These are phyloP conservation scores for Coelastrella sp. DNA, from an alignment of 139 green algal genomes.

Conservation along the genomic window DNA sequence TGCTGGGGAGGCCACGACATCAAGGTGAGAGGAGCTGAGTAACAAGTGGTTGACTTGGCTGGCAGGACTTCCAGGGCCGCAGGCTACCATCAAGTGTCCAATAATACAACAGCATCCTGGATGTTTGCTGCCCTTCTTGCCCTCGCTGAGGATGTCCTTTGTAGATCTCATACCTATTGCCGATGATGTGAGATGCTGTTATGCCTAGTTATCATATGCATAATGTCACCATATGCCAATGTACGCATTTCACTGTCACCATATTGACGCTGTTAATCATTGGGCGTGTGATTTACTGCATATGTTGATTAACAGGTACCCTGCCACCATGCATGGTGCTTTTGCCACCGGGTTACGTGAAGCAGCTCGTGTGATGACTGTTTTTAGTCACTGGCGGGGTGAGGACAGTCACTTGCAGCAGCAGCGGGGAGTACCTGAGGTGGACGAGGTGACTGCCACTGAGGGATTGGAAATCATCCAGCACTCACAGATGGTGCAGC, in stretches of 20 bases:
- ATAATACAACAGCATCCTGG: too few species aligned
- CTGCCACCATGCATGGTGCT: constrained; percentile 98
- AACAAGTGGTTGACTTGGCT: neutral
- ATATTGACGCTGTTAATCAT: neutral
- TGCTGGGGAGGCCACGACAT: constrained; percentile 88
- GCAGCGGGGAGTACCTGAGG: neutral
- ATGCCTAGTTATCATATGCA: too few species aligned
- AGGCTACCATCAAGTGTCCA: neutral
- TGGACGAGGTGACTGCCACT: neutral
- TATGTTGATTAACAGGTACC: constrained; percentile 67
- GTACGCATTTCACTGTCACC: neutral
- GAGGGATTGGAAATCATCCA: constrained; percentile 6
- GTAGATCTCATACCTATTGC: too few species aligned
- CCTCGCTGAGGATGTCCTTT: too few species aligned
- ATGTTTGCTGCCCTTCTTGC: too few species aligned
- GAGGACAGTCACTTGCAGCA: neutral
- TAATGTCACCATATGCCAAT: too few species aligned
- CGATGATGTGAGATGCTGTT: too few species aligned
- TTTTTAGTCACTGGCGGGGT: neutral
- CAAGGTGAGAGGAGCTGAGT: constrained; percentile 62
- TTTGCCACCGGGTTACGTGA: constrained; percentile 78
- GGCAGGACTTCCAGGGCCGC: neutral
- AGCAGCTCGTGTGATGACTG: constrained; percentile 55
- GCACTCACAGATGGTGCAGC: neutral
- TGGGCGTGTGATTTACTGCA: neutral